A percentile compares a stretch with the other conserved stretches of the same genome.
Evolutionary conservation across 257 asterid genomes (phyloP).

Genomic region (Cruciata laevipes): DNA sequence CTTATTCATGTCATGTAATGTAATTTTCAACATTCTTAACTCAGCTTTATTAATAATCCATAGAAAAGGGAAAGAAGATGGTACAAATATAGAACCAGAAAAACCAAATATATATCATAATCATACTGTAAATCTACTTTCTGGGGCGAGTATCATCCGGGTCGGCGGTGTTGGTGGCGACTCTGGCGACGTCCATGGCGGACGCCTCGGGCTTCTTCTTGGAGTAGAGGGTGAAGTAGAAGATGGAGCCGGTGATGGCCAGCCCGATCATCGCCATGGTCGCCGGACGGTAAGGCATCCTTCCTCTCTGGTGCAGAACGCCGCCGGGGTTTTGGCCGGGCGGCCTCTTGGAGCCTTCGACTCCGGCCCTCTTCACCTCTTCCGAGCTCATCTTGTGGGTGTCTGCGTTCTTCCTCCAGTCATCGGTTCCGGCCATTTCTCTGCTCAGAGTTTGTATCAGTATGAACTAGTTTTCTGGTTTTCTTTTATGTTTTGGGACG

Average conservation of each 20-base stretch:
- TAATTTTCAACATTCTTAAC: too few relatives aligned
- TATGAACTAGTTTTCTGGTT: not conserved
- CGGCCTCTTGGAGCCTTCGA: slow-evolving; percentile 50
- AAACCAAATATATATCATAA: too few relatives aligned
- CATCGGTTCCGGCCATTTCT: slow-evolving; percentile 35
- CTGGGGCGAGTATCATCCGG: slow-evolving; percentile 53
- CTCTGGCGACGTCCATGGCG: slow-evolving; percentile 54
- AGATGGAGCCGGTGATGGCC: slow-evolving; percentile 39
- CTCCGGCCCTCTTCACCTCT: slow-evolving; percentile 47
- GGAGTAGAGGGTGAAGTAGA: slow-evolving; percentile 58
- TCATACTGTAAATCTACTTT: slow-evolving; percentile 21
- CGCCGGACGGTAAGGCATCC: slow-evolving; percentile 41
- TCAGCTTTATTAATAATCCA: not conserved
- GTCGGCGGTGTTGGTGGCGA: slow-evolving; percentile 32
- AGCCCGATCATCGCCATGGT: slow-evolving; percentile 37
- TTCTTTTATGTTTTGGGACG: not conserved
- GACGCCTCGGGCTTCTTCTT: slow-evolving; percentile 62
- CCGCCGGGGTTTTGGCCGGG: slow-evolving; percentile 64
- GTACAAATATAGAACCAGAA: not conserved
- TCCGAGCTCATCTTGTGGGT: slow-evolving; percentile 80
- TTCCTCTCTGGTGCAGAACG: slow-evolving; percentile 51
- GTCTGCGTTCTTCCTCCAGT: slow-evolving; percentile 68
- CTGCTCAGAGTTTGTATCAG: not conserved
- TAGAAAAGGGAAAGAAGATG: not conserved
- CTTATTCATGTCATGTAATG: too few relatives aligned